Evolutionary conservation across 2,329 filamentous ascomycete species (phyloP), one percentile per base, ranked within the genome.

Genomic region (Fusarium hainanense): DNA sequence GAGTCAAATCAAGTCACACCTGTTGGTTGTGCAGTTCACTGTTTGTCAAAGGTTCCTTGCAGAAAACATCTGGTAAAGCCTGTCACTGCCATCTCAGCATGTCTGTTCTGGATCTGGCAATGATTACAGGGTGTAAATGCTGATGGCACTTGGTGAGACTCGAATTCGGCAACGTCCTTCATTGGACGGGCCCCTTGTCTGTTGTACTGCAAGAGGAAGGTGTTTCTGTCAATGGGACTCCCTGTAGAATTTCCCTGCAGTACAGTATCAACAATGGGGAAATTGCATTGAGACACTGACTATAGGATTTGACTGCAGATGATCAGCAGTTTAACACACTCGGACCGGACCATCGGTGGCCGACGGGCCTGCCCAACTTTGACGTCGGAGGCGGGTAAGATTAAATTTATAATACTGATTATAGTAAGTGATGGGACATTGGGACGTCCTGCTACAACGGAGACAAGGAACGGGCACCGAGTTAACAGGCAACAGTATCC

Each of bases 111-210:
- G 25, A 50, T 14, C 14, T 4, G 32, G 30, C 28, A n/a, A 25
- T 50, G 48, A 37, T 50, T 50, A 50, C 48, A 50, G 48, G 48
- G 48, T 50, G 30, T 50, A 7, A 37, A 50, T 50, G 16, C 18
- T 50, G 16, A 50, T 27, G 48, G n/a, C 14, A 49, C 28, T 28
- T n/a, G 20, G 47, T 49, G 47, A 49, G 20, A 34, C 28, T n/a
- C 16, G 11, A 37, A 6, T 37, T 37, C 0, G 10, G 18, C 3
- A n/a, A 37, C 3, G 34, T n/a, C 34, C 34, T 49, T 23, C 9
- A 20, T 20, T 49, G 30, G 7, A 23, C n/a, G 8, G 5, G 11
- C 16, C 47, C 47, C 30, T 37, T 37, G 47, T 37, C 47, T 50
- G 16, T 0, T 13, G 20, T 50, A 10, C 48, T 25, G 21, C 11